Percentiles rank a stretch among this genome's conserved stretches.
Evolutionary conservation across 1,139 yeast species (phyloP).

Genomic region (Diutina catenulata): DNA sequence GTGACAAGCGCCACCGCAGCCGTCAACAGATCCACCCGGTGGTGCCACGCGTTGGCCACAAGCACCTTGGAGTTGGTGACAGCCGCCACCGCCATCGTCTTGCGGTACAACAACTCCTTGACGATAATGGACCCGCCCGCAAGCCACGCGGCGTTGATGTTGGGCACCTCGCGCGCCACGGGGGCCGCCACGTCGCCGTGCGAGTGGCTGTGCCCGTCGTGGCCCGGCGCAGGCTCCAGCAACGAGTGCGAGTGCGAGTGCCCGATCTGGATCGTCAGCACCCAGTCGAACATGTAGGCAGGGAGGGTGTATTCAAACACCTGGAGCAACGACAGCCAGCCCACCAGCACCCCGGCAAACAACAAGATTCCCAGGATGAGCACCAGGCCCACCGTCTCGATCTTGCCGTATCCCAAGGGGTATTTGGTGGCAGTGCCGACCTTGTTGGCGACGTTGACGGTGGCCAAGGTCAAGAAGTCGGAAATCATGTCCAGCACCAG

Average conservation of each 20-base stretch:
- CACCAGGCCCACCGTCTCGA: constrained; percentile 85
- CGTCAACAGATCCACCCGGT: constrained; percentile 88
- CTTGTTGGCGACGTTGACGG: constrained; percentile 67
- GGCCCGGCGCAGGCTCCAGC: neutral
- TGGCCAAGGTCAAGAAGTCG: constrained; percentile 78
- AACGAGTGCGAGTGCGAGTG: constrained; percentile 40
- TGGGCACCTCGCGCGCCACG: constrained; percentile 34
- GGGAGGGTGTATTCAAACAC: constrained; percentile 62
- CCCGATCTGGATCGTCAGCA: constrained; percentile 30
- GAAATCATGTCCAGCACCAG: constrained; percentile 84
- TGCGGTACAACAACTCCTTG: constrained; percentile 77
- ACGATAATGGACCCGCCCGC: constrained; percentile 80
- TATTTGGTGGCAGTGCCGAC: constrained; percentile 49
- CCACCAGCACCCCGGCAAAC: constrained; percentile 84
- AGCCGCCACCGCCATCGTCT: constrained; percentile 70
- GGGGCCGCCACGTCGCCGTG: constrained; percentile 8
- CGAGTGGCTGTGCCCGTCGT: constrained; percentile 11
- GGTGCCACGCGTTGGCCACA: constrained; percentile 98
- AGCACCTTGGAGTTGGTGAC: constrained; percentile 76
- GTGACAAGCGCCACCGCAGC: constrained; percentile 85
- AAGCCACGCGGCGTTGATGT: constrained; percentile 91
- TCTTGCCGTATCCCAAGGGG: constrained; percentile 87
- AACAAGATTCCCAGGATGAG: constrained; percentile 76
- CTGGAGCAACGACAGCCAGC: constrained; percentile 72
- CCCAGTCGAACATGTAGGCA: constrained; percentile 28